Base-by-base conservation (phyloP, 2,329 filamentous ascomycete species). In the Stagonosporopsis rhizophila region DNA sequence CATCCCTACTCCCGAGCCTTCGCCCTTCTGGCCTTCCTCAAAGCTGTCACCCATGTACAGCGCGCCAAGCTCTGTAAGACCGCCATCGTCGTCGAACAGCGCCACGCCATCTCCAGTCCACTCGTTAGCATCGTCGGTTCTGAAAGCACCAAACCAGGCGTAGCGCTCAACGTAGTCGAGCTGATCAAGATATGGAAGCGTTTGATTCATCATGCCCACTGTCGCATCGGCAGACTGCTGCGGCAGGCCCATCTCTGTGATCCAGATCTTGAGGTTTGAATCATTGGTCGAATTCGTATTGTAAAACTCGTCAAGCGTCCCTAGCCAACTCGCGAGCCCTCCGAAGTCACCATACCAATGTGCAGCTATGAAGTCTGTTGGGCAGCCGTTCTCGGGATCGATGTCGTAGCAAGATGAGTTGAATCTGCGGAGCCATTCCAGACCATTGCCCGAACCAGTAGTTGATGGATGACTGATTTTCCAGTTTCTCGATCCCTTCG, bases 211-310 rank as follows among this genome's bases (percentile, higher is more conserved):
- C 76, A 91, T 92, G 0, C 71, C 65, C 64, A 91, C 83, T 0
- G 87, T 89, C 0, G 81, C 76, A 0, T 74, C 58, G 7, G 89
- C 81, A 34, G 83, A 78, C 60, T 84, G 80, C 58, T 89, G 77
- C 52, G 80, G 75, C 35, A 84, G 80, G 41, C 88, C 90, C 75
- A 89, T 90, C 73, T 95, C 91, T 20, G 91, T 95, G 8, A 94
- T 79, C 91, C 90, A 95, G 55, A 93, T 85, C 59, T 66, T 72
- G 35, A 75, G 28, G 3, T 61, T 60, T 6, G 52, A 19, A 6
- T 83, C 79, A 64, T 71, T 70, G 2, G 84, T 80, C 65, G 74
- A 73, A 81, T 87, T 79, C 27, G 60, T 65, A 34, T 75, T 75
- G 61, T 81, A 82, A 20, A 78, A 79, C 25, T 81, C 82, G 41